Percentiles rank a stretch among this genome's conserved stretches.
Conservation (phyloP, 179 eudicot species). For the Beta corolliflora region DNA sequence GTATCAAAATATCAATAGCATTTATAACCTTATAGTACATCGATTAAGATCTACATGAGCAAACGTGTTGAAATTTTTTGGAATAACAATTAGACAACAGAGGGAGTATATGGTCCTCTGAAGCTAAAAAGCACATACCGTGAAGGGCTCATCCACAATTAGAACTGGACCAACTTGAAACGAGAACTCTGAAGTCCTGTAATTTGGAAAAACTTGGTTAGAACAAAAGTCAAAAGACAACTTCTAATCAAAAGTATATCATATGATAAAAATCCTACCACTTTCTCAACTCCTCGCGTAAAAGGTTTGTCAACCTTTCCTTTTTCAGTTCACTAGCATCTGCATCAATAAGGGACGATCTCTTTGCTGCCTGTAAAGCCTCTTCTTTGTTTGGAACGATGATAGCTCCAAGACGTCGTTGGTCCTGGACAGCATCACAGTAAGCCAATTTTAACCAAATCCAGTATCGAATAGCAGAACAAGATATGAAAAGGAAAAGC, state of each 20-base stretch:
- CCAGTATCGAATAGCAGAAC: not conserved
- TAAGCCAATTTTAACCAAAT: not conserved
- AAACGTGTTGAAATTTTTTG: no score
- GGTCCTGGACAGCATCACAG: conserved; percentile 54
- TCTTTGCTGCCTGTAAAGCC: conserved; percentile 54
- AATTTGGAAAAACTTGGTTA: conserved; percentile 10
- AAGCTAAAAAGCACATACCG: conserved; percentile 44
- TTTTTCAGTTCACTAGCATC: conserved; percentile 52
- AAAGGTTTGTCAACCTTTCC: conserved; percentile 51
- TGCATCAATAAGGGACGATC: conserved; percentile 38
- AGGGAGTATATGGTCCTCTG: not conserved
- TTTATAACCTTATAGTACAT: no score
- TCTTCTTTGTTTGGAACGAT: conserved; percentile 91
- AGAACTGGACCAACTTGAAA: conserved; percentile 82
- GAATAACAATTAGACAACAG: no score
- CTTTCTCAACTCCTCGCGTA: conserved; percentile 59
- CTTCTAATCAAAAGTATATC: not conserved
- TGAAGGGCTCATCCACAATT: conserved; percentile 81
- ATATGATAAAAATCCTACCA: conserved; percentile 45
- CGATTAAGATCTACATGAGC: no score
- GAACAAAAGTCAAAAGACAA: not conserved
- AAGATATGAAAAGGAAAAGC: not conserved
- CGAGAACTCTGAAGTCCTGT: conserved; percentile 82
- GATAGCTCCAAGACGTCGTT: conserved; percentile 90
- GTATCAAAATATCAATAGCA: no score